Evolutionary conservation across 257 asterid species (phyloP).

Genomic region (Ilex aquifolium): DNA sequence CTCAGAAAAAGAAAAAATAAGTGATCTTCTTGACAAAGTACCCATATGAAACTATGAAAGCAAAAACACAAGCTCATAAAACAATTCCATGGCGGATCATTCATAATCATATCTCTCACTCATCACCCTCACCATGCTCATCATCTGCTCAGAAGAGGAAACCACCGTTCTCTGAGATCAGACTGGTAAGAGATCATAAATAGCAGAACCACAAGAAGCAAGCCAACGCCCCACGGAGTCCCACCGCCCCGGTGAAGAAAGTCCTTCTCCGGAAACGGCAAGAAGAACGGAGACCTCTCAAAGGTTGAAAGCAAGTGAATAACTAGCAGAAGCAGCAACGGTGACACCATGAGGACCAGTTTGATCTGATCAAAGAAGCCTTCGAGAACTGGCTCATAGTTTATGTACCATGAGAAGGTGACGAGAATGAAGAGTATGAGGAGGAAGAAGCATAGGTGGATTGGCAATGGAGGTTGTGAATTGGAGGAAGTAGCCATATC

Average conservation of each 20-base stretch:
- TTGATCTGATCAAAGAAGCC: neutral
- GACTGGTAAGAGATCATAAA: neutral
- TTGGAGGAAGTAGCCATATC: neutral
- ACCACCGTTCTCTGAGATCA: neutral
- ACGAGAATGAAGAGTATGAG: neutral
- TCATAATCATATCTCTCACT: too few relatives aligned
- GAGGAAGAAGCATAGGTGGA: slow-evolving; percentile 1
- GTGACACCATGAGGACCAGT: neutral
- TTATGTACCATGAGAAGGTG: neutral
- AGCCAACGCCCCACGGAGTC: slow-evolving; percentile 1
- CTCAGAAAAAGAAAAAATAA: too few relatives aligned
- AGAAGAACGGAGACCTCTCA: neutral
- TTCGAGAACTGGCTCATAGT: neutral
- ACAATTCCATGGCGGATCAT: too few relatives aligned
- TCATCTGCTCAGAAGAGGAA: neutral
- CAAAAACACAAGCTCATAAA: too few relatives aligned
- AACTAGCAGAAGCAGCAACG: neutral
- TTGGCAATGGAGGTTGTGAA: neutral
- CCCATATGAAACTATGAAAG: too few relatives aligned
- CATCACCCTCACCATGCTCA: neutral
- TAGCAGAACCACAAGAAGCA: neutral
- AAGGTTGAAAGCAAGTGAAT: neutral
- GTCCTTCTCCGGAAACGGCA: neutral
- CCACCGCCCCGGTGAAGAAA: neutral
- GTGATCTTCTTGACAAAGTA: too few relatives aligned